Conservation (phyloP, 192 early-diverging fungal genomes). For the Gryganskiella cystojenkinii region DNA sequence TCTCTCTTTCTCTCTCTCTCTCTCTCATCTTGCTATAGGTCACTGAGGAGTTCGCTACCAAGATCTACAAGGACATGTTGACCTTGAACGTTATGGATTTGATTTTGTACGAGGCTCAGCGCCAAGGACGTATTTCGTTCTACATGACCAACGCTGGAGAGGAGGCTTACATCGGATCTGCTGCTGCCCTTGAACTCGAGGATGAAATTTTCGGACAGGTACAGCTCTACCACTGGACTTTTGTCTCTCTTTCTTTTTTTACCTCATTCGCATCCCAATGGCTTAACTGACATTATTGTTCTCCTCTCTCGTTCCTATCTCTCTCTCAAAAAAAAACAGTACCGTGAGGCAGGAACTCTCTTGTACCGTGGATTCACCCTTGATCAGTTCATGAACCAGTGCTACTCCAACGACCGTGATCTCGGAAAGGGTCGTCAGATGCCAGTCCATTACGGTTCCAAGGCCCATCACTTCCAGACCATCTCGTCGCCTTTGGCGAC, state of each 20-base stretch:
- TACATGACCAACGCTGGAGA: constrained; percentile 99
- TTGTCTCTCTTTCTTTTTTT: neutral
- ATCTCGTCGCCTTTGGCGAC: constrained; percentile 97
- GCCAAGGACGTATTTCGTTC: constrained; percentile 97
- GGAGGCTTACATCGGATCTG: constrained; percentile 93
- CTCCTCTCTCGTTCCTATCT: neutral
- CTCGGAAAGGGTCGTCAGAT: constrained; percentile 97
- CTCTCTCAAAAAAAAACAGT: constrained; percentile 60
- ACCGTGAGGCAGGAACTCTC: constrained; percentile 94
- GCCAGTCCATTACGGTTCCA: constrained; percentile 97
- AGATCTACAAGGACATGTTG: constrained; percentile 94
- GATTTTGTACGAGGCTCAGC: constrained; percentile 97
- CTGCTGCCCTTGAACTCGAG: constrained; percentile 84
- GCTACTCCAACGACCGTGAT: constrained; percentile 91
- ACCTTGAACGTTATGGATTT: constrained; percentile 92
- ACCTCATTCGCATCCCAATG: neutral
- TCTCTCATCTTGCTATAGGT: constrained; percentile 62
- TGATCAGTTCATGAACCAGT: constrained; percentile 97
- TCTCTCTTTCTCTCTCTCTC: no score
- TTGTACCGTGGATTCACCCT: constrained; percentile 96
- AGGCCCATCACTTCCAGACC: constrained; percentile 90
- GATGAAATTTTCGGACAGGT: constrained; percentile 96
- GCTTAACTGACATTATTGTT: neutral
- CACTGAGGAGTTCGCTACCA: constrained; percentile 75
- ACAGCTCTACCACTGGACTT: constrained; percentile 9